phyloP scores from a whole-genome alignment of 2,329 filamentous ascomycete genomes.

The Beauveria sp. region DNA sequence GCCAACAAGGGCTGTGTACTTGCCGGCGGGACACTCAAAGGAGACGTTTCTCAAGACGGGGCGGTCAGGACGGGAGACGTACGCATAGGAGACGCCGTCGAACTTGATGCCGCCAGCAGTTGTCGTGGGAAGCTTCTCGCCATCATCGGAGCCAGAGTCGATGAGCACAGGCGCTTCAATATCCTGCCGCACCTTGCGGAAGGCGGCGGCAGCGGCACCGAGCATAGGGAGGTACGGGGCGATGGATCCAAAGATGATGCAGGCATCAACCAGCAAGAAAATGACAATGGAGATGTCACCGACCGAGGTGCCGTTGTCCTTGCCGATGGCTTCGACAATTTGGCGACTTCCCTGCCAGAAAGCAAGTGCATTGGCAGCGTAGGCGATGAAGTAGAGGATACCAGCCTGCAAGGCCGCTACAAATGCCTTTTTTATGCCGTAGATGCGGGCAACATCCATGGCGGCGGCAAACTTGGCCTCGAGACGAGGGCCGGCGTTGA shows the following conservation, averaged over 20 bases:
- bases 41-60: conserved; percentile 36
- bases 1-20: conserved; percentile 50
- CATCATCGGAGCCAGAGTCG: conserved; percentile 30
- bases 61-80: conserved; percentile 34
- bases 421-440: conserved; percentile 51
- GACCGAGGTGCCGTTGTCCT: conserved; percentile 28
- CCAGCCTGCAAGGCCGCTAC: conserved; percentile 52
- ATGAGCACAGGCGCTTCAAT: conserved; percentile 45
- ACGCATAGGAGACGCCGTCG: conserved; percentile 36
- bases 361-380: conserved; percentile 57
- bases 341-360: conserved; percentile 59
- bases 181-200: conserved; percentile 48
- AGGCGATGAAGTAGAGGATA: conserved; percentile 59
- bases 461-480: conserved; percentile 51
- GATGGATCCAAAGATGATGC: conserved; percentile 54
- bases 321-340: conserved; percentile 32
- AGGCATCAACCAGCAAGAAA: conserved; percentile 55
- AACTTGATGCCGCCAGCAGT: conserved; percentile 31
- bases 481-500: conserved; percentile 50
- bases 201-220: conserved; percentile 49
- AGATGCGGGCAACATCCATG: conserved; percentile 40
- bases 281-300: conserved; percentile 55
- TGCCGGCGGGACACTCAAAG: conserved; percentile 39
- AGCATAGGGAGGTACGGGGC: conserved; percentile 57
- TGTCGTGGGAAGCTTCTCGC: conserved; percentile 36